Conservation (phyloP, 139 green algal genomes). For the Ettlia oleoabundans region DNA sequence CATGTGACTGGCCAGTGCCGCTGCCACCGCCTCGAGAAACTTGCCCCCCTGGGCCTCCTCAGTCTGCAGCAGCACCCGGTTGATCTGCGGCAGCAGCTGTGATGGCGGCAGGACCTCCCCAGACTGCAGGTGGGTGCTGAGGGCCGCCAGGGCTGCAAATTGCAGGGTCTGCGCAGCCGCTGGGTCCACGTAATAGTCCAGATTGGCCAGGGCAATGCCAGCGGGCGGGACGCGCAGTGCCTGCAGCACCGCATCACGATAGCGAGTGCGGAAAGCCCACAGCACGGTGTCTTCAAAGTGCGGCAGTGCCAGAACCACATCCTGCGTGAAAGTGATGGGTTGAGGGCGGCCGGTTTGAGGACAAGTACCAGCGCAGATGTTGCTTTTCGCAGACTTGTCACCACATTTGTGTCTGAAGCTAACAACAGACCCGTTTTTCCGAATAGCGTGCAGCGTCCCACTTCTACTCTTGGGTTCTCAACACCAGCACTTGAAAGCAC, state of each 20-base stretch:
- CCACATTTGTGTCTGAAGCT: no score
- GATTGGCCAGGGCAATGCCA: background rate
- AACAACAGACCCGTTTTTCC: no score
- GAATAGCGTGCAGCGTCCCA: no score
- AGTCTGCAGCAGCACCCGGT: slow-evolving; percentile 48
- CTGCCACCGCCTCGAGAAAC: slow-evolving; percentile 47
- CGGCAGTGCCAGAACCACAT: background rate
- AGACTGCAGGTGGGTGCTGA: slow-evolving; percentile 42
- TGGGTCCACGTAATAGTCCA: slow-evolving; percentile 23
- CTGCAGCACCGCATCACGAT: background rate
- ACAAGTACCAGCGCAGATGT: no score
- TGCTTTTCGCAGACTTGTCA: no score
- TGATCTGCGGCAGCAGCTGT: slow-evolving; percentile 45
- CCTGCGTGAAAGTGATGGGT: no score
- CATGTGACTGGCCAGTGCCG: slow-evolving; percentile 43
- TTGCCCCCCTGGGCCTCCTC: slow-evolving; percentile 19
- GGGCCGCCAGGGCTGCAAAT: slow-evolving; percentile 38
- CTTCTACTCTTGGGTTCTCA: no score
- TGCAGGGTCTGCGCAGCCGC: slow-evolving; percentile 27
- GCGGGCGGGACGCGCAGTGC: background rate
- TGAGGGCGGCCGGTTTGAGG: no score
- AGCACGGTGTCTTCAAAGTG: slow-evolving; percentile 3
- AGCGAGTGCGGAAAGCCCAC: background rate
- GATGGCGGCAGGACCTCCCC: slow-evolving; percentile 30
- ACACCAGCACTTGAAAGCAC: no score